Percentiles rank a stretch among this genome's conserved stretches.
These are phyloP conservation scores for Blepharisma japonicum DNA, from an alignment of 73 alveolate species.

Conservation along the genomic window DNA sequence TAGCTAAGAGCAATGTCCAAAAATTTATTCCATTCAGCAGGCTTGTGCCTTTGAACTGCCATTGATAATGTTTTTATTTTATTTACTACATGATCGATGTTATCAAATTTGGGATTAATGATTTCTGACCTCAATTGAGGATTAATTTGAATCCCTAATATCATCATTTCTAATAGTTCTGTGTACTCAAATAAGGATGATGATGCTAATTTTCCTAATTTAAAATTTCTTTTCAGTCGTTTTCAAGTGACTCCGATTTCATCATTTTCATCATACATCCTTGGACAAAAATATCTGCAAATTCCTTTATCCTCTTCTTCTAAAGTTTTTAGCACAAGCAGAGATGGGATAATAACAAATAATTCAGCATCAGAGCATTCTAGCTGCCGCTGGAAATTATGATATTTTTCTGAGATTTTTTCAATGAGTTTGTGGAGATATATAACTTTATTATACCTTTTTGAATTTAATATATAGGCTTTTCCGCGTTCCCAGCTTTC, in stretches of 20 bases:
- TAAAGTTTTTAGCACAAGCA: conserved; percentile 55
- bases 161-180: not conserved
- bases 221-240: conserved; percentile 1
- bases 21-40: conserved; percentile 75
- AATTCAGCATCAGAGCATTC: conserved; percentile 68
- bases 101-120: not conserved
- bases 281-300: conserved; percentile 64
- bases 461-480: conserved; percentile 48
- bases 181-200: not conserved
- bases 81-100: conserved; percentile 40
- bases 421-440: conserved; percentile 50
- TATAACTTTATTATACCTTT: conserved; percentile 45
- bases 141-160: not conserved
- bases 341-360: conserved; percentile 67
- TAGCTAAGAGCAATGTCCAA: conserved; percentile 53
- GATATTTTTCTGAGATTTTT: conserved; percentile 66
- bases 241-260: conserved; percentile 18
- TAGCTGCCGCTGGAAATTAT: conserved; percentile 51
- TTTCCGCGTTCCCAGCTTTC: conserved; percentile 86
- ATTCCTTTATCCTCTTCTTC: conserved; percentile 69
- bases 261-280: conserved; percentile 49
- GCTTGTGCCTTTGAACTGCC: conserved; percentile 62
- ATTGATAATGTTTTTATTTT: conserved; percentile 57
- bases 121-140: not conserved
- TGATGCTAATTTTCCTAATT: not conserved